Conservation (phyloP, 345 rosid species). For the Arabidopsis arenosa region DNA sequence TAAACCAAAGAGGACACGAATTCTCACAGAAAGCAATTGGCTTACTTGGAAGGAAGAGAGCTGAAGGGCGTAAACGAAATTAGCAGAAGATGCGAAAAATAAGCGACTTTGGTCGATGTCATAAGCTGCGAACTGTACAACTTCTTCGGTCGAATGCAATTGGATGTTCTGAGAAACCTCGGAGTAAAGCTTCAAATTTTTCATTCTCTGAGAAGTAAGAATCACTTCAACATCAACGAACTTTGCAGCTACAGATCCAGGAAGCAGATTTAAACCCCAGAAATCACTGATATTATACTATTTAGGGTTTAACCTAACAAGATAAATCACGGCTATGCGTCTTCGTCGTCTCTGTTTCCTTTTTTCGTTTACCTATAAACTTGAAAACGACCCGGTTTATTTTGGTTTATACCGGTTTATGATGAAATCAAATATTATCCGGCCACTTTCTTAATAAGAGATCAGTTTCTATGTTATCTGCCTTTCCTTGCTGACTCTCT, state of each 20-base stretch:
- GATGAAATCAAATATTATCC: not conserved
- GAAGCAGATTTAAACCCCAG: conserved; percentile 22
- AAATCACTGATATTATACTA: not conserved
- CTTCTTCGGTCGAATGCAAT: conserved; percentile 62
- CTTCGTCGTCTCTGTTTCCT: not conserved
- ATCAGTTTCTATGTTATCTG: not conserved
- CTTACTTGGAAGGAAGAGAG: conserved; percentile 73
- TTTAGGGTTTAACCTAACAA: conserved; percentile 36
- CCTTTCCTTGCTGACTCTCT: not conserved
- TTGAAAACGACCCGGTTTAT: not conserved
- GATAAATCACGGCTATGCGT: not conserved
- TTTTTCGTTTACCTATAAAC: not conserved
- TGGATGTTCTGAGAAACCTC: conserved; percentile 63
- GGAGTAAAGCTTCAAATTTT: conserved; percentile 72
- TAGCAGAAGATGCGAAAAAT: conserved; percentile 77
- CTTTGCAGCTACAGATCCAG: conserved; percentile 27
- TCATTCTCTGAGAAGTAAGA: conserved; percentile 51
- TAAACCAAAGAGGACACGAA: conserved; percentile 20
- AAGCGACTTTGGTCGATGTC: conserved; percentile 85
- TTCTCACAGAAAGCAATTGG: not conserved
- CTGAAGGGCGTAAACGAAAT: conserved; percentile 60
- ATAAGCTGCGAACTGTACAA: conserved; percentile 61
- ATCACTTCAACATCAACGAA: not conserved
- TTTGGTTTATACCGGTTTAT: not conserved
- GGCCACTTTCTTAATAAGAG: not conserved